These are phyloP conservation scores for Williopsis jadinii DNA, from an alignment of 1,139 yeast genomes.

Conservation along the genomic window DNA sequence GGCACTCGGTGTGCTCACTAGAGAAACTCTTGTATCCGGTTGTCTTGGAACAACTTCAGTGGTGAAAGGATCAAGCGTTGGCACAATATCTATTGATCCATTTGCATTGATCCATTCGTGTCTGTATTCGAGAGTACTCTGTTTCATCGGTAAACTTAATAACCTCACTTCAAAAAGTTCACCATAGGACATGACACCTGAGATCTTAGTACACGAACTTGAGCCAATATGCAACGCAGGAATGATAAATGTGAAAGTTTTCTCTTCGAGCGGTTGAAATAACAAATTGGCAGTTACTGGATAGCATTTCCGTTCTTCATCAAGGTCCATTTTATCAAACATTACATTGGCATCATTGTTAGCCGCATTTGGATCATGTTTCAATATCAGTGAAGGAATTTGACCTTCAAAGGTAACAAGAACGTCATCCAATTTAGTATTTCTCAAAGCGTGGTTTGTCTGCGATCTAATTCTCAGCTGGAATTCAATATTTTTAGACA, in stretches of 20 bases:
- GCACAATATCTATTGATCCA: slow-evolving; percentile 13
- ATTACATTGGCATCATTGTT: background rate
- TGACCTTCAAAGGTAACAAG: slow-evolving; percentile 20
- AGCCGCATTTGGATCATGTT: slow-evolving; percentile 10
- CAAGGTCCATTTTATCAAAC: slow-evolving; percentile 1
- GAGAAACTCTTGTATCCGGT: slow-evolving; percentile 23
- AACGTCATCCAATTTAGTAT: slow-evolving; percentile 19
- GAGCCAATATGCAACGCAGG: slow-evolving; percentile 17
- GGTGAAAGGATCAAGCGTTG: slow-evolving; percentile 12
- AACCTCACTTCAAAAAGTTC: slow-evolving; percentile 14
- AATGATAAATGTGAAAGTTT: slow-evolving; percentile 11
- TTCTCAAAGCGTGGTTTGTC: slow-evolving; percentile 20
- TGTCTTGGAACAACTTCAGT: slow-evolving; percentile 28
- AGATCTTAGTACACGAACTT: slow-evolving; percentile 7
- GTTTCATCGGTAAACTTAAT: slow-evolving; percentile 12
- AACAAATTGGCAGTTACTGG: slow-evolving; percentile 8
- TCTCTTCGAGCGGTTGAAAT: slow-evolving; percentile 9
- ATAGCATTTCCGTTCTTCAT: slow-evolving; percentile 4
- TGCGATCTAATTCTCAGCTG: slow-evolving; percentile 25
- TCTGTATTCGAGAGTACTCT: slow-evolving; percentile 7
- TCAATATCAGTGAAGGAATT: slow-evolving; percentile 12
- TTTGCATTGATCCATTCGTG: slow-evolving; percentile 10
- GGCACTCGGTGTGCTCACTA: slow-evolving; percentile 14
- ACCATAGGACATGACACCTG: slow-evolving; percentile 8
- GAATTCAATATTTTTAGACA: slow-evolving; percentile 21